Conservation (phyloP, 2,329 filamentous ascomycete genomes). For the Microcyclosporella mali region DNA sequence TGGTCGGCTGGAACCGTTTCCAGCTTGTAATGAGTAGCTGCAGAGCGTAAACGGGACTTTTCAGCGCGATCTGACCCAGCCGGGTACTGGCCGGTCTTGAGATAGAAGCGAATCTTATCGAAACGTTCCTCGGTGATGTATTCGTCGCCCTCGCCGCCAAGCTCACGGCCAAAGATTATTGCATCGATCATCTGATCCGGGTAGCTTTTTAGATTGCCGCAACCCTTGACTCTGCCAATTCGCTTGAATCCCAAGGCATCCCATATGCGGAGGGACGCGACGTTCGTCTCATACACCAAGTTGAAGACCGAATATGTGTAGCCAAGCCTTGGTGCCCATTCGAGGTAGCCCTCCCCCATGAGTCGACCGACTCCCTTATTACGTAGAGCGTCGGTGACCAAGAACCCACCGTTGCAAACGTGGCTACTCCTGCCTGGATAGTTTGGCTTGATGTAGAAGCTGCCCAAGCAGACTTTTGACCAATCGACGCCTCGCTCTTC, state of each 20-base stretch:
- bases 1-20: conserved; percentile 30
- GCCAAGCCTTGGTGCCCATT: conserved; percentile 54
- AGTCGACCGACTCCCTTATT: conserved; percentile 46
- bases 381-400: conserved; percentile 43
- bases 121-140: conserved; percentile 92
- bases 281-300: conserved; percentile 88
- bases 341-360: conserved; percentile 48
- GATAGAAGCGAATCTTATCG: conserved; percentile 96
- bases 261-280: conserved; percentile 85
- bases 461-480: conserved; percentile 75
- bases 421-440: conserved; percentile 87
- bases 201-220: conserved; percentile 45
- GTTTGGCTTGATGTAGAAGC: conserved; percentile 92
- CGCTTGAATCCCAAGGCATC: conserved; percentile 88
- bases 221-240: conserved; percentile 66
- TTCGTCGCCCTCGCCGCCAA: conserved; percentile 63
- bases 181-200: conserved; percentile 44
- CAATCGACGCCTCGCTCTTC: conserved; percentile 55
- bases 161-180: conserved; percentile 56
- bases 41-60: conserved; percentile 87
- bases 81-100: conserved; percentile 90
- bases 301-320: conserved; percentile 94
- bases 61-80: conserved; percentile 88
- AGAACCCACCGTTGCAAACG: conserved; percentile 63
- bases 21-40: conserved; percentile 91